A percentile compares a stretch with the other conserved stretches of the same genome.
These are phyloP conservation scores for Didymellaceae sp. DNA, from an alignment of 2,329 filamentous ascomycete species.

Conservation along the genomic window DNA sequence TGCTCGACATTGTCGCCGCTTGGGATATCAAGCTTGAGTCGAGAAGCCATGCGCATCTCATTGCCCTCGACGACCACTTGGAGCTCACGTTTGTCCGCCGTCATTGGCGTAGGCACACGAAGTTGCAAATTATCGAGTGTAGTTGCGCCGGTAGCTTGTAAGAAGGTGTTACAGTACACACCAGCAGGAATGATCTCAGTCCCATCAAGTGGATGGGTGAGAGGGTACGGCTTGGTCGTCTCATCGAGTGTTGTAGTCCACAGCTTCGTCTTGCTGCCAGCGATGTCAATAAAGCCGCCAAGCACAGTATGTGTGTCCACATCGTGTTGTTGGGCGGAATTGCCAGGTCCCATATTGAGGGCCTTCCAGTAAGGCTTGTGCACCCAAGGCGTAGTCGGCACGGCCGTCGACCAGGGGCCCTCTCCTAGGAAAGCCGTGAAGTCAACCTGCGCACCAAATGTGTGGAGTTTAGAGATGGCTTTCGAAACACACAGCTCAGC, in stretches of 20 bases:
- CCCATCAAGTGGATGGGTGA: conserved; percentile 50
- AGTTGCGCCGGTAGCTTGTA: conserved; percentile 40
- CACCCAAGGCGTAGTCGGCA: conserved; percentile 37
- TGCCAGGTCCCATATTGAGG: conserved; percentile 8
- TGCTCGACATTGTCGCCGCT: conserved; percentile 13
- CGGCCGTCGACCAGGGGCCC: conserved; percentile 12
- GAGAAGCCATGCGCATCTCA: conserved; percentile 45
- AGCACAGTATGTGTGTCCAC: conserved; percentile 25
- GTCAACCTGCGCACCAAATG: conserved; percentile 40
- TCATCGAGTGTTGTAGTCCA: conserved; percentile 47
- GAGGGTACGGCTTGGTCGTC: conserved; percentile 51
- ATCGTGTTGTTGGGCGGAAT: conserved; percentile 18
- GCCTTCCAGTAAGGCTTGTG: conserved; percentile 29
- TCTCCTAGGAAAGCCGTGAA: conserved; percentile 17
- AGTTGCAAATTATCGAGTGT: conserved; percentile 45
- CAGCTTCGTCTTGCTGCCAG: conserved; percentile 17
- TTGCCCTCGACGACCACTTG: conserved; percentile 47
- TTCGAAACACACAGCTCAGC: conserved; percentile 36
- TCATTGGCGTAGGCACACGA: conserved; percentile 48
- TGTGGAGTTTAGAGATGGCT: conserved; percentile 39
- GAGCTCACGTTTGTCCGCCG: conserved; percentile 42
- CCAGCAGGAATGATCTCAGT: conserved; percentile 55
- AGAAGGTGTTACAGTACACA: conserved; percentile 52
- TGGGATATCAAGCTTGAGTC: conserved; percentile 25
- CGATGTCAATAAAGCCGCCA: conserved; percentile 18